Base-by-base conservation (phyloP, 257 asterid species). In the Solanum ossicruentum region DNA sequence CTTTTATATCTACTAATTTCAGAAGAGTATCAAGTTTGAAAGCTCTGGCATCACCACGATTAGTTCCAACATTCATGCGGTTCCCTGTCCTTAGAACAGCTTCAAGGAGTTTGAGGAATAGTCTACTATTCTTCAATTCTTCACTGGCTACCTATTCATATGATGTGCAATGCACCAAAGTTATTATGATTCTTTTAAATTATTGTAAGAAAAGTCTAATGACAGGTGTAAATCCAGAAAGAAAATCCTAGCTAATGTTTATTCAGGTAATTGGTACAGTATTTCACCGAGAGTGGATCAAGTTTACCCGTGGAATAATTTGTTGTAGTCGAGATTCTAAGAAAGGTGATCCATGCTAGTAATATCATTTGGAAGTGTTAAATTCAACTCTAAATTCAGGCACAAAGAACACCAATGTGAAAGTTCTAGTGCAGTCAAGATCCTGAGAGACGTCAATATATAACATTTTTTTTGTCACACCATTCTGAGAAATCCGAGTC, bases 71-170 rank as follows among this genome's bases (percentile, higher is more conserved):
- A 54, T 97, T 97, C 99, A 97, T 94, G 15, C 99, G 95, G 88
- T 97, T 97, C 75, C 99, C 99, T 84, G 99, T 91, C 88, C 94
- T 91, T 66, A 97, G 88, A 87, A 97, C 99, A 9, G 99, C 98
- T 88, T 97, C 98, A 1, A 97, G 97, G 84, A 97, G 98, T 87
- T 95, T 97, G 75, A 97, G 95, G 93, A 97, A 97, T 71, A 94
- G 86, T 72, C 97, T 92, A 72, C 99, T 97, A 54, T 91, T 95
- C 95, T 92, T 97, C 91, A 97, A 61, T 84, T 97, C 99, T 85
- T 90, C 93, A 85, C 99, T 95, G 49, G 99, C 99, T 86, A 90
- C 98, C 99, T 97, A 92, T 21, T 36, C 32, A 43, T 77, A 61
- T 79, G 83, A 39, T 63, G 69, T 77, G 58, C 47, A 73, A 84